Evolutionary conservation across 1,139 yeast species (phyloP), one percentile per base, ranked within the genome.

Genomic region (Chernovozyma aurita): DNA sequence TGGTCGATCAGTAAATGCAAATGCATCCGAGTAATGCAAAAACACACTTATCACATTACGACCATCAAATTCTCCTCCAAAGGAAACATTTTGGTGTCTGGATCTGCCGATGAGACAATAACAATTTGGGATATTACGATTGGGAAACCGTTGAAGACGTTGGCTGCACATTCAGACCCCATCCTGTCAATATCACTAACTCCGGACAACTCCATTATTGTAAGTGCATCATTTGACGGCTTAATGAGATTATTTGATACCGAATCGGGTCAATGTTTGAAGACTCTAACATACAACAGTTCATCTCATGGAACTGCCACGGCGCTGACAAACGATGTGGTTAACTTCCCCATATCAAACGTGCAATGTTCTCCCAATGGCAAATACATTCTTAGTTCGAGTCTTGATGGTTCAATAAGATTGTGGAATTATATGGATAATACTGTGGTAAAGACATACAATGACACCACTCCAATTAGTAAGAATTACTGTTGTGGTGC

Each of bases 111-210:
- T 57, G 98, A 92, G 51, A 88, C 90, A 32, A 82, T 92, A 17
- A 76, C 88, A 33, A 73, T 90, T 3, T 92, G 98, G 98, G 97
- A 90, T 57, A 75, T 84, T 4, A 65, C 75, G 26, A 70, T 80
- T 18, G 94, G 95, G 0, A 71, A 72, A 33, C 76, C 85, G 34
- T 61, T 88, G 47, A 80, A 85, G 50, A 86, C 95, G 0, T 64
- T 92, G 39, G 86, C 95, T 14, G 97, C 98, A 0, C 98, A 92
- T 57, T 78, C 95, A 0, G 97, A 88, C 48, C 95, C 97, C 0
- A 85, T 92, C 1, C 79, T 86, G 32, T 73, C 86, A 0, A 66
- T 90, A 1, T 79, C 85, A 45, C 63, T 92, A 36, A 70, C 79
- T 2, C 82, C 80, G 37, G 98, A 92, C 51, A 85, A 92, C 33